phyloP scores from a whole-genome alignment of 164 flowering plant genomes.

The Magnolia changhungtana region DNA sequence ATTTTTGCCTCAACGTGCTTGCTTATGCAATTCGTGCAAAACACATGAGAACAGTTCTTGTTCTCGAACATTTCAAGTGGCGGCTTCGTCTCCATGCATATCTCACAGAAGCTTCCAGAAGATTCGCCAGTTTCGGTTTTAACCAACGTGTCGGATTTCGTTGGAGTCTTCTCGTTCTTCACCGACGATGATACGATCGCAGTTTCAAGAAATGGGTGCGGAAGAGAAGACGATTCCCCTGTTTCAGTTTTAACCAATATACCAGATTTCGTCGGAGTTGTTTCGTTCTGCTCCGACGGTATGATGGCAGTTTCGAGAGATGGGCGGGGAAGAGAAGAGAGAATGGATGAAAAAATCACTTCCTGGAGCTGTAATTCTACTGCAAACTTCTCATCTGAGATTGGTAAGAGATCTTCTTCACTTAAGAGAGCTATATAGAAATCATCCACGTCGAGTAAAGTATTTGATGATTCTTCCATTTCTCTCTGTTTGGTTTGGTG shows the following conservation, averaged over 20 bases:
- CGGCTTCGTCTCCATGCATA: slow-evolving; percentile 26
- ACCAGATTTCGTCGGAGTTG: not conserved
- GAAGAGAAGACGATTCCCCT: not conserved
- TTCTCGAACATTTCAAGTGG: slow-evolving; percentile 15
- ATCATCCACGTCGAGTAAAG: not conserved
- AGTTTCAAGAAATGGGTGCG: not conserved
- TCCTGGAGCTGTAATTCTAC: slow-evolving; percentile 36
- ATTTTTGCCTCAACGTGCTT: slow-evolving; percentile 16
- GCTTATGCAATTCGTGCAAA: slow-evolving; percentile 20
- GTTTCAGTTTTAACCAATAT: not conserved
- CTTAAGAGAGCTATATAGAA: slow-evolving; percentile 1
- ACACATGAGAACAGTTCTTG: slow-evolving; percentile 16
- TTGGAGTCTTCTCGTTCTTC: not conserved
- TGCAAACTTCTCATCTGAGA: slow-evolving; percentile 45
- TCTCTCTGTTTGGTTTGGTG: not conserved
- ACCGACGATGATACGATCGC: not conserved
- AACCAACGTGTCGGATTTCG: not conserved
- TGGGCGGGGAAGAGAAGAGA: slow-evolving; percentile 4
- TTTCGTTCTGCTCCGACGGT: not conserved
- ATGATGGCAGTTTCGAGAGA: not conserved
- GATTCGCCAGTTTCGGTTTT: not conserved
- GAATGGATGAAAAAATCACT: slow-evolving; percentile 22
- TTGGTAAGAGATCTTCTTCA: slow-evolving; percentile 16
- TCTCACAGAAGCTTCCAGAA: slow-evolving; percentile 16
- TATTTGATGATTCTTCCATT: slow-evolving; percentile 3